phyloP scores from a whole-genome alignment of 306 rosid species.

The Glycine latifolia region DNA sequence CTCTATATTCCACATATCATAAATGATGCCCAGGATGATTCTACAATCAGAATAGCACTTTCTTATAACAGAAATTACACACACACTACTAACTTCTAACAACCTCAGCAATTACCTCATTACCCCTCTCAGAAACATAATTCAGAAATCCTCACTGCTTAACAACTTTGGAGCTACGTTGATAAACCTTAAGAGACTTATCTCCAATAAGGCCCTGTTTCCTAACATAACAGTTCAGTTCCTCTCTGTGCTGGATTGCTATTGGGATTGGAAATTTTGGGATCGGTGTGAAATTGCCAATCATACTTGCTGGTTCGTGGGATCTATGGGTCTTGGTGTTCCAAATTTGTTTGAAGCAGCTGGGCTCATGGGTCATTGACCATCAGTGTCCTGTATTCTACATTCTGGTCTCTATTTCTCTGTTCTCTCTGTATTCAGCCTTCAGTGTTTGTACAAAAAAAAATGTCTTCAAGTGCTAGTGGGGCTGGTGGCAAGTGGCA shows the following conservation, averaged over 20 bases:
- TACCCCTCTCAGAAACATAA: too few species aligned
- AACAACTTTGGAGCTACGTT: too few species aligned
- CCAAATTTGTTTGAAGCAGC: not conserved
- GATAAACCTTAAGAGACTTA: too few species aligned
- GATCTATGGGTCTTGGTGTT: not conserved
- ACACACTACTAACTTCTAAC: too few species aligned
- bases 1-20: too few species aligned
- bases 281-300: not conserved
- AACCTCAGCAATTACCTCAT: too few species aligned
- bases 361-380: not conserved
- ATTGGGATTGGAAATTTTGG: not conserved
- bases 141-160: too few species aligned
- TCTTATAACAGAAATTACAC: too few species aligned
- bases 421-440: not conserved
- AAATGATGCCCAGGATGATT: too few species aligned
- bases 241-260: not conserved
- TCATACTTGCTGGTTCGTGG: not conserved
- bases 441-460: not conserved
- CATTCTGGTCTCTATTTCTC: conserved; percentile 3
- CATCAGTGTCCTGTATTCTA: not conserved
- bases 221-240: not conserved
- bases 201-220: too few species aligned
- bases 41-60: too few species aligned
- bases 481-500: not conserved
- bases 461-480: not conserved